Percentiles rank a stretch among this genome's conserved stretches.
phyloP scores from a whole-genome alignment of 2,329 filamentous ascomycete genomes.

The Penicillium olsonii region DNA sequence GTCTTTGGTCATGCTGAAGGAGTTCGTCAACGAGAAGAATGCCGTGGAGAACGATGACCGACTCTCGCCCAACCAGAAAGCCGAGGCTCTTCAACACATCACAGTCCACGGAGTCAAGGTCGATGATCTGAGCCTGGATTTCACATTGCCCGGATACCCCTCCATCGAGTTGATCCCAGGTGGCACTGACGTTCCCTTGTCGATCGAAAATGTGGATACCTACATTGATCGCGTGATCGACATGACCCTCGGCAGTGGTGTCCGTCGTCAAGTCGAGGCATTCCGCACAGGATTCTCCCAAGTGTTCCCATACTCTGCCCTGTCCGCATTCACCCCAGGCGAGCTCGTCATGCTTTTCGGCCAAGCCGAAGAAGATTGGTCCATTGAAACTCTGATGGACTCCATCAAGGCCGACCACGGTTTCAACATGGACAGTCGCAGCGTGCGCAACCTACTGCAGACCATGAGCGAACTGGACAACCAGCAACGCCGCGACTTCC shows the following conservation, averaged over 20 bases:
- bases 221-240: conserved; percentile 92
- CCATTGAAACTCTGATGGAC: conserved; percentile 94
- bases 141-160: conserved; percentile 89
- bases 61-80: conserved; percentile 70
- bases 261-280: conserved; percentile 84
- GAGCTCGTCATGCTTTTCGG: conserved; percentile 96
- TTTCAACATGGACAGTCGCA: conserved; percentile 97
- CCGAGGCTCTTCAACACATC: conserved; percentile 67
- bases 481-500: conserved; percentile 81
- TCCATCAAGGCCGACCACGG: conserved; percentile 98
- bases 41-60: conserved; percentile 71
- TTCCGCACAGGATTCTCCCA: conserved; percentile 91
- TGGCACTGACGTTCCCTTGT: conserved; percentile 74
- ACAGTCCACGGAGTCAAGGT: conserved; percentile 73
- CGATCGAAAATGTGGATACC: conserved; percentile 83
- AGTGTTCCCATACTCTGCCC: conserved; percentile 90
- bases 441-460: conserved; percentile 87
- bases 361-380: conserved; percentile 92
- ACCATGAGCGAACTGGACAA: conserved; percentile 85
- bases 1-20: conserved; percentile 83
- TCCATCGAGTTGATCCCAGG: conserved; percentile 77
- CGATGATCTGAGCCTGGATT: conserved; percentile 88
- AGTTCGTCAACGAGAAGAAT: conserved; percentile 80
- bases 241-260: conserved; percentile 84
- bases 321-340: conserved; percentile 91